phyloP scores from a whole-genome alignment of 345 rosid species.

The Hibiscus syriacus region DNA sequence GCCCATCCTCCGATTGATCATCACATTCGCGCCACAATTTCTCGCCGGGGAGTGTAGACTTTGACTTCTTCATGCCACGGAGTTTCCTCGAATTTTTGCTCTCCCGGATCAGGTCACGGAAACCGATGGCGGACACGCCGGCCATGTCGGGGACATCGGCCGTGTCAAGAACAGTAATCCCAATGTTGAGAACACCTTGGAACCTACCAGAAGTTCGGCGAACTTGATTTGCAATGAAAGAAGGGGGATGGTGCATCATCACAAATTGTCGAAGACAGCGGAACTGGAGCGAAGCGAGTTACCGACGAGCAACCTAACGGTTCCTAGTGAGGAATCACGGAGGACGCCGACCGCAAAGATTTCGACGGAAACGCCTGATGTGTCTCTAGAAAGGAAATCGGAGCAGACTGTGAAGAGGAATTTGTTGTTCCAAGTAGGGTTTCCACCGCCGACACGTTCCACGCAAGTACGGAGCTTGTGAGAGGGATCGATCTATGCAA shows the following conservation, averaged over 20 bases:
- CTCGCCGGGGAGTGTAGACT: background rate
- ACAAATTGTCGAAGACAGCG: background rate
- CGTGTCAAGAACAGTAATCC: slow-evolving; percentile 40
- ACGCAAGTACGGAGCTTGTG: slow-evolving; percentile 65
- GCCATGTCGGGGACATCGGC: slow-evolving; percentile 35
- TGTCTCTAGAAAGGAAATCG: slow-evolving; percentile 56
- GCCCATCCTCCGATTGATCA: slow-evolving; percentile 31
- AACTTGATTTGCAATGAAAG: slow-evolving; percentile 69
- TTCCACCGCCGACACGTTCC: slow-evolving; percentile 58
- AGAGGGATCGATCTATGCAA: slow-evolving; percentile 56
- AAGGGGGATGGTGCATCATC: slow-evolving; percentile 31
- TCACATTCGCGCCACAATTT: background rate
- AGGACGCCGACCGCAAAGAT: slow-evolving; percentile 65
- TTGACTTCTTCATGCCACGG: slow-evolving; percentile 11
- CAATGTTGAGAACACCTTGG: slow-evolving; percentile 70
- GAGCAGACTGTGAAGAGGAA: slow-evolving; percentile 66
- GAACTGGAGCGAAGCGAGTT: slow-evolving; percentile 34
- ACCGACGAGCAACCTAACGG: slow-evolving; percentile 66
- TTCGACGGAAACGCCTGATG: slow-evolving; percentile 68
- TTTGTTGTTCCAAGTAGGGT: slow-evolving; percentile 87
- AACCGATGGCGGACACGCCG: slow-evolving; percentile 39
- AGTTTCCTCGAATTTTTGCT: background rate
- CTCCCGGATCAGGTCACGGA: slow-evolving; percentile 41
- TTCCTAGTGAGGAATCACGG: slow-evolving; percentile 66
- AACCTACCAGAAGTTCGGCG: slow-evolving; percentile 84